phyloP scores from a whole-genome alignment of 345 rosid species.

The Stellera chamaejasme region DNA sequence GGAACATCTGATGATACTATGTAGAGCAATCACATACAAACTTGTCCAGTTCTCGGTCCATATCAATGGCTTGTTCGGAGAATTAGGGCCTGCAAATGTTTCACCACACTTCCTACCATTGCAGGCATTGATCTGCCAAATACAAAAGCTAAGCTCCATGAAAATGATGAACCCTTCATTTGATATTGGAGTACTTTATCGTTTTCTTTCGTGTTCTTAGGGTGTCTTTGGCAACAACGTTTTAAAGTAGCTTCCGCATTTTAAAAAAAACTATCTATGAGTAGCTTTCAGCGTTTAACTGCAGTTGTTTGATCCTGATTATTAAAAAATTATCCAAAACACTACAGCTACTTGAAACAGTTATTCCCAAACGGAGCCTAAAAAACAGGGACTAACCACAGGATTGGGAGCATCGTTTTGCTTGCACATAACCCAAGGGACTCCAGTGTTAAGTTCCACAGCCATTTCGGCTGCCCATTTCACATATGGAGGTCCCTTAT shows the following conservation, averaged over 20 bases:
- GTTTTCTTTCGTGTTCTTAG: too few species aligned
- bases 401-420: slow-evolving; percentile 84
- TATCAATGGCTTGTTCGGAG: slow-evolving; percentile 70
- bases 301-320: too few species aligned
- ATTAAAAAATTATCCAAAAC: too few species aligned
- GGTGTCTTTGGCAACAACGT: too few species aligned
- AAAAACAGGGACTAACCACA: too few species aligned
- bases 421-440: slow-evolving; percentile 94
- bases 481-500: slow-evolving; percentile 51
- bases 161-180: too few species aligned
- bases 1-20: neutral
- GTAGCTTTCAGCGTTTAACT: too few species aligned
- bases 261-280: too few species aligned
- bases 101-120: slow-evolving; percentile 76
- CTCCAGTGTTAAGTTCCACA: slow-evolving; percentile 62
- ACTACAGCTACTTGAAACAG: too few species aligned
- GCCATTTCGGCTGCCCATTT: slow-evolving; percentile 76
- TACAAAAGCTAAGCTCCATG: neutral
- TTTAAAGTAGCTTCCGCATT: too few species aligned
- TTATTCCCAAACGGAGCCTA: too few species aligned
- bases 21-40: slow-evolving; percentile 32
- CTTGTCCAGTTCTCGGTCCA: slow-evolving; percentile 95
- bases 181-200: neutral
- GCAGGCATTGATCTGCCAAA: slow-evolving; percentile 62
- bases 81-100: slow-evolving; percentile 73